phyloP scores from a whole-genome alignment of 345 rosid species.

The Cardamine chenopodiifolia region DNA sequence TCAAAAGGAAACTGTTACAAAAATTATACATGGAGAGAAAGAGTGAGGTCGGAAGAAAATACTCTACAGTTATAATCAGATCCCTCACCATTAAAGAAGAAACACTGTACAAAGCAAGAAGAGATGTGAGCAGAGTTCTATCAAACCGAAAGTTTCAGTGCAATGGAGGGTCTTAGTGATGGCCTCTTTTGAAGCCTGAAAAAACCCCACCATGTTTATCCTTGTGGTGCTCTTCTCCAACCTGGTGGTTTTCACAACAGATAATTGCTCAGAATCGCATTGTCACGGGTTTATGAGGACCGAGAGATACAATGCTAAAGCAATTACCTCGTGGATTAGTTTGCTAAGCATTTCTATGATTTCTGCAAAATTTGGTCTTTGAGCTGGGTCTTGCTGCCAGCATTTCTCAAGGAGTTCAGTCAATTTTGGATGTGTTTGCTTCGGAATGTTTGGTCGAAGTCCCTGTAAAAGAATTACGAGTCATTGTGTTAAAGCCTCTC shows the following conservation, averaged over 20 bases:
- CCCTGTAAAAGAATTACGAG: slow-evolving; percentile 44
- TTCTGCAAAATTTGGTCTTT: slow-evolving; percentile 81
- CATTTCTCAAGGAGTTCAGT: slow-evolving; percentile 80
- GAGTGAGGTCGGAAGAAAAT: slow-evolving; percentile 24
- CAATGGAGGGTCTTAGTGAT: slow-evolving; percentile 45
- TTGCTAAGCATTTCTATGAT: slow-evolving; percentile 65
- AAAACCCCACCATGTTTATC: slow-evolving; percentile 54
- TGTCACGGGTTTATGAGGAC: background rate
- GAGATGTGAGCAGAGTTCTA: slow-evolving; percentile 17
- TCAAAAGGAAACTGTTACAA: background rate
- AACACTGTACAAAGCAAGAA: slow-evolving; percentile 48
- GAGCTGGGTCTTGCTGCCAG: slow-evolving; percentile 84
- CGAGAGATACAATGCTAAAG: background rate
- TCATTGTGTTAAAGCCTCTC: background rate
- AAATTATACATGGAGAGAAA: background rate
- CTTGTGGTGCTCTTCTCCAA: slow-evolving; percentile 54
- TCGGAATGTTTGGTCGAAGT: slow-evolving; percentile 81
- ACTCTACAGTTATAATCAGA: slow-evolving; percentile 2
- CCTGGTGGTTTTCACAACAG: slow-evolving; percentile 53
- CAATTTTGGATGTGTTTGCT: slow-evolving; percentile 70
- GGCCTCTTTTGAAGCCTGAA: slow-evolving; percentile 55
- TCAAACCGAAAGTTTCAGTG: slow-evolving; percentile 36
- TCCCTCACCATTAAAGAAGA: background rate
- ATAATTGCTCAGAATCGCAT: slow-evolving; percentile 9
- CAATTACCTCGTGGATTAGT: slow-evolving; percentile 66